These are phyloP conservation scores for Trypanosoma grayi DNA, from an alignment of 208 protist species.

Conservation along the genomic window DNA sequence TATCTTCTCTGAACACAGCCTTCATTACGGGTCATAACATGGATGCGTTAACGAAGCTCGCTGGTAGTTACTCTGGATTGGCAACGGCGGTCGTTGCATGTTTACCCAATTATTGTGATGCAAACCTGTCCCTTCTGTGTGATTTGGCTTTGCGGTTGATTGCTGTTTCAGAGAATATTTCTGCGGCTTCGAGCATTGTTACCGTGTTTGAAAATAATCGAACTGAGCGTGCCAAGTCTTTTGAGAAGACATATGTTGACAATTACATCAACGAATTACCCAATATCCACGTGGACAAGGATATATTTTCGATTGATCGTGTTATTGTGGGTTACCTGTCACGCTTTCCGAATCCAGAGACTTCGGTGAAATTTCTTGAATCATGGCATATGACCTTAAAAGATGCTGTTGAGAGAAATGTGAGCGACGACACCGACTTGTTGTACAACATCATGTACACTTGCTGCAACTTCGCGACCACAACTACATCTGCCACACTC, in stretches of 20 bases:
- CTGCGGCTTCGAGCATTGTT: conserved; percentile 22
- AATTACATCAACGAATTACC: conserved; percentile 49
- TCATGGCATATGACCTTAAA: conserved; percentile 54
- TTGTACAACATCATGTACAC: conserved; percentile 52
- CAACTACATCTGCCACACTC: conserved; percentile 40
- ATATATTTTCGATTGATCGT: conserved; percentile 82
- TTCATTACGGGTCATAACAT: conserved; percentile 41
- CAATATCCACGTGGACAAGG: conserved; percentile 75
- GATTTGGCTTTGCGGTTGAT: conserved; percentile 34
- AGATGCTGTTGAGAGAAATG: conserved; percentile 49
- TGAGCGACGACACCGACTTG: conserved; percentile 62
- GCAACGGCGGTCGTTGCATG: conserved; percentile 42
- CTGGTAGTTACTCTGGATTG: conserved; percentile 28
- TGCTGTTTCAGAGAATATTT: conserved; percentile 22
- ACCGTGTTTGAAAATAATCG: conserved; percentile 45
- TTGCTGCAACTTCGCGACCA: conserved; percentile 52
- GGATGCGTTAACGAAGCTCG: conserved; percentile 23
- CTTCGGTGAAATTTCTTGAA: conserved; percentile 41
- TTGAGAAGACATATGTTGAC: conserved; percentile 66
- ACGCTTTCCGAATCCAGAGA: conserved; percentile 35
- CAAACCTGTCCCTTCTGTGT: conserved; percentile 69
- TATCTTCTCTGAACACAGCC: conserved; percentile 55
- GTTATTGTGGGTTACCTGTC: conserved; percentile 48
- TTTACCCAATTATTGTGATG: conserved; percentile 71
- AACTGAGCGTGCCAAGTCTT: conserved; percentile 32